phyloP scores from a whole-genome alignment of 2,329 filamentous ascomycete genomes.

The Cytospora schulzeri region DNA sequence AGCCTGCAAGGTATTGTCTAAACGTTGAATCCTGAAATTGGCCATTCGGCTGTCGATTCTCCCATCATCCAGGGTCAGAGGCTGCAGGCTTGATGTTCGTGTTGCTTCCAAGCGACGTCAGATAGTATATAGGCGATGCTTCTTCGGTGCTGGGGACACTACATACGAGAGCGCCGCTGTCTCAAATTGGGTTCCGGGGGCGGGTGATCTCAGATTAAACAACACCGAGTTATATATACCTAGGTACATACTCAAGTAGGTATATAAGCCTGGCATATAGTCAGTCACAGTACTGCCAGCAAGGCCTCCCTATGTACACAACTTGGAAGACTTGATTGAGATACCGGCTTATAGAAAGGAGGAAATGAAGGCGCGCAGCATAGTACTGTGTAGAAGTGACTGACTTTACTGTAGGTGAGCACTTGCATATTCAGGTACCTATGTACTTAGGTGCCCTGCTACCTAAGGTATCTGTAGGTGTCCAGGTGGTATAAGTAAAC shows the following conservation, averaged over 20 bases:
- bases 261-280: background rate
- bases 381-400: background rate
- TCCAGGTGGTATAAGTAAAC: background rate
- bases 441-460: background rate
- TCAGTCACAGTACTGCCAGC: background rate
- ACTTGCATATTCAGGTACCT: background rate
- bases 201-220: background rate
- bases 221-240: too few species aligned
- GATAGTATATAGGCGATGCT: background rate
- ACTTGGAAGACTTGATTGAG: background rate
- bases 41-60: background rate
- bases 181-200: background rate
- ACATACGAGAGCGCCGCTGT: background rate
- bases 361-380: background rate
- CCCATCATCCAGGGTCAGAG: conserved; percentile 6
- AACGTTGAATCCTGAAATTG: conserved; percentile 3
- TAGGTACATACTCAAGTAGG: too few species aligned
- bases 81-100: conserved; percentile 13
- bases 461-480: background rate
- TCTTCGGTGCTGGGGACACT: background rate
- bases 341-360: background rate
- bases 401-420: background rate
- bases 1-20: conserved; percentile 19
- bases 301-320: background rate
- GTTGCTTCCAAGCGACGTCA: conserved; percentile 10